Evolutionary conservation across 306 rosid genomes (phyloP).

Genomic region (Quercus aquifolioides): DNA sequence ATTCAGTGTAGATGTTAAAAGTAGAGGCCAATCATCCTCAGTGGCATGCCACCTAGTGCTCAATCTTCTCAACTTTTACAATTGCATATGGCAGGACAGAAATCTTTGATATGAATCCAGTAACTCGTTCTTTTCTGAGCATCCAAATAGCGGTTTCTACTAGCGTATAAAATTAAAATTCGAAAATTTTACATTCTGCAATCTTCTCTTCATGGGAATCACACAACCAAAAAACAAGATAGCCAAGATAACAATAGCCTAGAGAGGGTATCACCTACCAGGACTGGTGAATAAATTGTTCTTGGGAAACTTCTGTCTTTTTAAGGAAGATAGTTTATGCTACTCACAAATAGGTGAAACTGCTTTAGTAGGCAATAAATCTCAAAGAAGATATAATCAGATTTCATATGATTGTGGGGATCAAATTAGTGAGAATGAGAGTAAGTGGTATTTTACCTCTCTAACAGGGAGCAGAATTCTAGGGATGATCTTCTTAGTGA

Average conservation of each 20-base stretch:
- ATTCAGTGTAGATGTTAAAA: background rate
- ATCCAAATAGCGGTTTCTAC: background rate
- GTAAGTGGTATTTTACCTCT: slow-evolving; percentile 42
- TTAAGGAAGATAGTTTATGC: background rate
- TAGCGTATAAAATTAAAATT: background rate
- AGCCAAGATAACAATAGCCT: background rate
- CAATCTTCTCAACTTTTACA: background rate
- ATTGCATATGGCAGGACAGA: background rate
- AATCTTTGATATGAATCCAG: background rate
- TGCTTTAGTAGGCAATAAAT: background rate
- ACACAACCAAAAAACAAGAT: background rate
- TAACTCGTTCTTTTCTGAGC: background rate
- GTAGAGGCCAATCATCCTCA: background rate
- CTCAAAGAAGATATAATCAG: background rate
- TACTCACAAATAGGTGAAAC: background rate
- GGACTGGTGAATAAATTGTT: background rate
- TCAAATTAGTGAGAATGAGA: slow-evolving; percentile 9
- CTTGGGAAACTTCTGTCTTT: background rate
- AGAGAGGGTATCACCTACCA: background rate
- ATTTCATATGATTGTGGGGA: background rate
- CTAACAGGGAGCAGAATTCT: slow-evolving; percentile 12
- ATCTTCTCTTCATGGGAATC: background rate
- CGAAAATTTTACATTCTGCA: background rate
- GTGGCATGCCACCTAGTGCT: background rate
- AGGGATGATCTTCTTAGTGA: slow-evolving; percentile 17